Conservation (phyloP, 495 filamentous ascomycete species). For the Trichoderma orchidacearum region DNA sequence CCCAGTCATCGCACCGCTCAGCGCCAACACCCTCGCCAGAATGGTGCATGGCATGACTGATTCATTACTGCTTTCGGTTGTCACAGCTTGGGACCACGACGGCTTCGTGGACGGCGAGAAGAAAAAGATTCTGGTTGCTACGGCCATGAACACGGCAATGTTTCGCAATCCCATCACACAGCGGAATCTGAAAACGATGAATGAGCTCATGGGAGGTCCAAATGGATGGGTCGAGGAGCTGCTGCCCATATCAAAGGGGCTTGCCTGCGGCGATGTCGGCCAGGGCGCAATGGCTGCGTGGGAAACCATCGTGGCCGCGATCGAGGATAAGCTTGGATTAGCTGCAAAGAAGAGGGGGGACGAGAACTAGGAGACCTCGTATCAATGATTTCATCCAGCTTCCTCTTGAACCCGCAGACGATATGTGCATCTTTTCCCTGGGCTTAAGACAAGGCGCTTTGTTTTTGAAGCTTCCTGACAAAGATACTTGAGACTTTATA, state of each 20-base stretch:
- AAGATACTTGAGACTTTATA: too few relatives aligned
- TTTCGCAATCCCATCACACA: constrained; percentile 71
- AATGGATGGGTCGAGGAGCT: constrained; percentile 70
- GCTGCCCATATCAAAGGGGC: constrained; percentile 47
- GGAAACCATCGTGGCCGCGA: constrained; percentile 50
- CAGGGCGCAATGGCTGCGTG: constrained; percentile 68
- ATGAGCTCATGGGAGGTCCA: constrained; percentile 60
- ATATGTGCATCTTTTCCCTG: too few relatives aligned
- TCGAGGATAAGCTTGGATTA: neutral
- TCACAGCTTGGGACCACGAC: constrained; percentile 82
- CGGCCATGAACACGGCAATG: constrained; percentile 83
- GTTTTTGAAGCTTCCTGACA: too few relatives aligned
- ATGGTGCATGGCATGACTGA: constrained; percentile 54
- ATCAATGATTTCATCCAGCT: too few relatives aligned
- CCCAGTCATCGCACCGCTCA: constrained; percentile 57
- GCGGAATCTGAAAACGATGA: constrained; percentile 52
- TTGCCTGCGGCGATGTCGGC: constrained; percentile 75
- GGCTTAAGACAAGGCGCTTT: too few relatives aligned
- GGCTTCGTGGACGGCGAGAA: constrained; percentile 39
- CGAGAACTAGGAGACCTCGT: neutral
- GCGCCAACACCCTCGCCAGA: constrained; percentile 72
- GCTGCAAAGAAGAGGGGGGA: neutral
- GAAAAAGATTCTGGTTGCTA: constrained; percentile 48
- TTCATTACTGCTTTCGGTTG: constrained; percentile 52
- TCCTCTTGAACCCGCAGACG: too few relatives aligned